Percentiles rank a stretch among this genome's conserved stretches.
Conservation (phyloP, 164 flowering plant genomes). For the Echeveria elegans region DNA sequence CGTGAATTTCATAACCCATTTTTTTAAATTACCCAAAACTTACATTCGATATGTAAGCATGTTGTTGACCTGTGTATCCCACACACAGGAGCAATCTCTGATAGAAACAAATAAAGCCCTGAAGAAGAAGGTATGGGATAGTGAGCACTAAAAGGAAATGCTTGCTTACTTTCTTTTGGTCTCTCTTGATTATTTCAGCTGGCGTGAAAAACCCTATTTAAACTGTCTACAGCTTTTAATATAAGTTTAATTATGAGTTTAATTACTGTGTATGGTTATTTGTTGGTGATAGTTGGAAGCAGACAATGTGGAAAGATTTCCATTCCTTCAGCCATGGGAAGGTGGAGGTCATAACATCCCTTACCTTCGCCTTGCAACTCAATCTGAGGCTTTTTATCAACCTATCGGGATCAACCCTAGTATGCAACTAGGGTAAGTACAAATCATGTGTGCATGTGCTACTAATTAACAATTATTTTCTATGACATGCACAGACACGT, state of each 20-base stretch:
- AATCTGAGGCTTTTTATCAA: constrained; percentile 7
- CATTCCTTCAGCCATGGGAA: constrained; percentile 7
- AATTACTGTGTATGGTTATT: neutral
- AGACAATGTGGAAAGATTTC: constrained; percentile 9
- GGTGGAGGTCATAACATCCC: constrained; percentile 1
- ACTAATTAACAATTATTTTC: neutral
- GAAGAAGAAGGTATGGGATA: constrained; percentile 5
- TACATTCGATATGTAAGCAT: neutral
- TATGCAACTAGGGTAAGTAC: constrained; percentile 7
- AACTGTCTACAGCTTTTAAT: no score
- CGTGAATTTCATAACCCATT: neutral
- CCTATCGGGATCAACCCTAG: constrained; percentile 2
- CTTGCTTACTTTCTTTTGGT: neutral
- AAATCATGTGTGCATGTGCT: no score
- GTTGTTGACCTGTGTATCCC: neutral
- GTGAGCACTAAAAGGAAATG: neutral
- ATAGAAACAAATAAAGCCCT: constrained; percentile 7
- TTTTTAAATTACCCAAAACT: neutral
- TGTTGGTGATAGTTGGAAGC: constrained; percentile 4
- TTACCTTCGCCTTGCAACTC: constrained; percentile 5
- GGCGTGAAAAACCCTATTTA: no score
- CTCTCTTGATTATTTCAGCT: no score
- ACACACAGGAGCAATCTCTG: constrained; percentile 12
- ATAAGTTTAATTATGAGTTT: neutral
- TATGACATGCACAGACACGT: neutral